Evolutionary conservation across 2,329 filamentous ascomycete species (phyloP).

Genomic region (Fusarium sp.): DNA sequence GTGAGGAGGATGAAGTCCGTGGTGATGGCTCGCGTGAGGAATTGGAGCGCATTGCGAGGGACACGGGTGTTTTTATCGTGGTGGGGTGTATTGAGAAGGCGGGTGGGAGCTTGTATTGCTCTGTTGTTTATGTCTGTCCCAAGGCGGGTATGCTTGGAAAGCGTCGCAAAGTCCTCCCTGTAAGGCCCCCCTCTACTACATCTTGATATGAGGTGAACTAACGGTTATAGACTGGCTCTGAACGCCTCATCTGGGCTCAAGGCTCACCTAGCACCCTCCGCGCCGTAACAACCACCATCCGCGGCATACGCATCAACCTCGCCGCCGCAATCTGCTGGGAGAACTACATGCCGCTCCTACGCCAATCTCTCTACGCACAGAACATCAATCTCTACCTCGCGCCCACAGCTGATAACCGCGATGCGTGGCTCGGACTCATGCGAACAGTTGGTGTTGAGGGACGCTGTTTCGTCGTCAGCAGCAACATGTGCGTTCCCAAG

Average conservation of each 20-base stretch:
- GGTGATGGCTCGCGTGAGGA: conserved; percentile 77
- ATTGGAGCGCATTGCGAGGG: conserved; percentile 77
- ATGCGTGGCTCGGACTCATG: conserved; percentile 86
- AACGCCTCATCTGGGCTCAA: conserved; percentile 89
- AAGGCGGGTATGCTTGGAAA: conserved; percentile 79
- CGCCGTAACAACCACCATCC: conserved; percentile 81
- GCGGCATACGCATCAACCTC: conserved; percentile 80
- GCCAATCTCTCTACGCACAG: conserved; percentile 85
- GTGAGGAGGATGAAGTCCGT: conserved; percentile 47
- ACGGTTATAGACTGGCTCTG: conserved; percentile 70
- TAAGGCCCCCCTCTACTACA: conserved; percentile 50
- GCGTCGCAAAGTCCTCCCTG: conserved; percentile 90
- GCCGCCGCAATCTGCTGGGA: conserved; percentile 96
- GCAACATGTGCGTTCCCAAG: conserved; percentile 79
- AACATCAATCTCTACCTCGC: conserved; percentile 93
- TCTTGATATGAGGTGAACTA: background rate
- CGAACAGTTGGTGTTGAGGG: conserved; percentile 83
- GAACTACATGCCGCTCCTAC: conserved; percentile 91
- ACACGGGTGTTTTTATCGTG: conserved; percentile 84
- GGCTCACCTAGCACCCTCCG: conserved; percentile 81
- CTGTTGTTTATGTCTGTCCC: conserved; percentile 84
- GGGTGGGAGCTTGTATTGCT: conserved; percentile 86
- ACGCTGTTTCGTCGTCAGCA: conserved; percentile 83
- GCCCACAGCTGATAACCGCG: conserved; percentile 85
- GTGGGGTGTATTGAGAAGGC: conserved; percentile 81